Percentiles rank a stretch among this genome's conserved stretches.
Conservation (phyloP, 1,139 yeast genomes). For the Petasospora fabianii region DNA sequence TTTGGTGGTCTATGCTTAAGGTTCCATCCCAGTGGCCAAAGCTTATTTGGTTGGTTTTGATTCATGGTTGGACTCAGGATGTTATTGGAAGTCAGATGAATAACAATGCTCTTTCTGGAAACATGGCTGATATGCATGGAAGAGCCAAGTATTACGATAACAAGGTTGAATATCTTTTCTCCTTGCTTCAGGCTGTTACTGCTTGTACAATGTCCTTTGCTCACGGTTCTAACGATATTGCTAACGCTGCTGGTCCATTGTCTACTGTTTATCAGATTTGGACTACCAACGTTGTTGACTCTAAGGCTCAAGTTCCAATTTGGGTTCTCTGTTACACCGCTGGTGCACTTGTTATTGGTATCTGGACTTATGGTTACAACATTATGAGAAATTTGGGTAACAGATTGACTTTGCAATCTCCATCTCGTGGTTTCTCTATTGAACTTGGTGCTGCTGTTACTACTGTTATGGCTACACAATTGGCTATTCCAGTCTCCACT, state of each 20-base stretch:
- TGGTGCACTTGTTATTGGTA: slow-evolving; percentile 62
- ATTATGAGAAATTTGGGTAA: slow-evolving; percentile 73
- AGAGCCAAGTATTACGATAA: slow-evolving; percentile 66
- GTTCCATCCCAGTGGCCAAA: slow-evolving; percentile 54
- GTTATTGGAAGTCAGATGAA: slow-evolving; percentile 49
- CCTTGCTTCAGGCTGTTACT: slow-evolving; percentile 67
- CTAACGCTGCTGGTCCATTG: slow-evolving; percentile 77
- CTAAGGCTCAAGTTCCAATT: slow-evolving; percentile 59
- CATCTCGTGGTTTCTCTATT: slow-evolving; percentile 75
- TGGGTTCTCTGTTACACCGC: slow-evolving; percentile 75
- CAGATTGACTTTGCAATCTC: slow-evolving; percentile 72
- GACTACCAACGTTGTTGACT: slow-evolving; percentile 45
- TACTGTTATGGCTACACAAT: slow-evolving; percentile 70
- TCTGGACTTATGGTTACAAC: slow-evolving; percentile 71
- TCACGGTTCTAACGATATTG: slow-evolving; percentile 78
- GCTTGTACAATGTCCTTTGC: slow-evolving; percentile 82
- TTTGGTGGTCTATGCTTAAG: slow-evolving; percentile 36
- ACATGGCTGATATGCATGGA: slow-evolving; percentile 49
- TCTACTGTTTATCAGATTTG: slow-evolving; percentile 64
- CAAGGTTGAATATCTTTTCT: slow-evolving; percentile 66
- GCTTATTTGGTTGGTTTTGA: slow-evolving; percentile 44
- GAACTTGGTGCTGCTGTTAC: slow-evolving; percentile 81
- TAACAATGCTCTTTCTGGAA: slow-evolving; percentile 29
- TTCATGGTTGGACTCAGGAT: slow-evolving; percentile 66
- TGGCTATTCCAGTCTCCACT: slow-evolving; percentile 69